Percentiles rank a stretch among this genome's conserved stretches.
Conservation (phyloP, 2,329 filamentous ascomycete species). For the Fusarium sp. region DNA sequence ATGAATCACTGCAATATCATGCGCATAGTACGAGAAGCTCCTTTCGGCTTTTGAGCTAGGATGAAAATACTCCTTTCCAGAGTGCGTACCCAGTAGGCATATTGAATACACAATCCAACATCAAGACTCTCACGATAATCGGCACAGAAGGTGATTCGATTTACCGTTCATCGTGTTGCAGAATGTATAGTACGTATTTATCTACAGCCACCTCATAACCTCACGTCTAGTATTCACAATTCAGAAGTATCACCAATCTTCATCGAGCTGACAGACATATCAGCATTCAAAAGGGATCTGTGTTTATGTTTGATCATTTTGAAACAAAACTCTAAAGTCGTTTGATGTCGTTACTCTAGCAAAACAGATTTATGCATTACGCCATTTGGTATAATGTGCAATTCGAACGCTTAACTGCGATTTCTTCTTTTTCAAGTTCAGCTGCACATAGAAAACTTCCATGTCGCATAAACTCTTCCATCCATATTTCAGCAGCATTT, state of each 20-base stretch:
- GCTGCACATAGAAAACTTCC: not conserved
- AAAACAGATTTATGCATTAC: slow-evolving; percentile 7
- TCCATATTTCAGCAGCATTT: not conserved
- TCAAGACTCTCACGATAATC: not conserved
- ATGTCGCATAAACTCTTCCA: not conserved
- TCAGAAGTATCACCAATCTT: rapidly evolving
- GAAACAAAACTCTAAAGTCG: not conserved
- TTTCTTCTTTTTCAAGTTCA: not conserved
- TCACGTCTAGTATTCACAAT: rapidly evolving
- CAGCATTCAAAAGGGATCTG: not conserved
- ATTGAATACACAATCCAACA: not conserved
- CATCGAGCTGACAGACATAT: too few species aligned
- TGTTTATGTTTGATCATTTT: not conserved
- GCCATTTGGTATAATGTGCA: not conserved
- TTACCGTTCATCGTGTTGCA: rapidly evolving
- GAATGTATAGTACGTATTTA: rapidly evolving
- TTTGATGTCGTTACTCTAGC: slow-evolving; percentile 10
- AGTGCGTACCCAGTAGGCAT: rapidly evolving
- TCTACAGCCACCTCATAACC: rapidly evolving
- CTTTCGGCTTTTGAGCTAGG: not conserved
- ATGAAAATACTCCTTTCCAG: not conserved
- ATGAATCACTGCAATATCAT: rapidly evolving
- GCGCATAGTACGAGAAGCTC: not conserved
- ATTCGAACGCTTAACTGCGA: not conserved
- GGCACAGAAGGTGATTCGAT: rapidly evolving